Conservation (phyloP, 352 stramenopile species). For the Globisporangium sylvaticum region DNA sequence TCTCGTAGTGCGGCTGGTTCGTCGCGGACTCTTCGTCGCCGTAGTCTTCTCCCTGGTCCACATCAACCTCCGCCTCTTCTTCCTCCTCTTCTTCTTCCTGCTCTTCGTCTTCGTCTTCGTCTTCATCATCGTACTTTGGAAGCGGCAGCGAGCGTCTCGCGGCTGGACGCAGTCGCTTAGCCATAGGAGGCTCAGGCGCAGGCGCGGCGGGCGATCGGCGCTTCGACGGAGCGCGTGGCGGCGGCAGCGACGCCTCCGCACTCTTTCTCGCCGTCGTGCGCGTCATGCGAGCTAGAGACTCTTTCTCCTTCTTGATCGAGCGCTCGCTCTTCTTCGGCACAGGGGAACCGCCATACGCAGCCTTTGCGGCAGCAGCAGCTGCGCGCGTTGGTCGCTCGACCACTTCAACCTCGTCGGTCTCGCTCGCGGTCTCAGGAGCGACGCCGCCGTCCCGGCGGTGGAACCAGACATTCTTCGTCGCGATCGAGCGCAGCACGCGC, state of each 20-base stretch:
- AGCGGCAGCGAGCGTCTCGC: constrained; percentile 13
- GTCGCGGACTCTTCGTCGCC: constrained; percentile 21
- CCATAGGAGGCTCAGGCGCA: background rate
- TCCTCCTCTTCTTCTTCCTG: constrained; percentile 18
- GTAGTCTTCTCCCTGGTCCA: constrained; percentile 19
- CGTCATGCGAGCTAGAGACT: background rate
- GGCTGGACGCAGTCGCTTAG: constrained; percentile 11
- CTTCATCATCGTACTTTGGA: constrained; percentile 11
- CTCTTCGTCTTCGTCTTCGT: constrained; percentile 5
- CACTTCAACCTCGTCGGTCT: constrained; percentile 7
- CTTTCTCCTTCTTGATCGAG: constrained; percentile 3
- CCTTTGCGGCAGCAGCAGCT: background rate
- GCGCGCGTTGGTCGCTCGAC: background rate
- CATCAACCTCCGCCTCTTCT: constrained; percentile 6
- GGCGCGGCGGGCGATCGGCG: constrained; percentile 6
- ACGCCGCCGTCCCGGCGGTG: constrained; percentile 16
- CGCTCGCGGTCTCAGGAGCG: background rate
- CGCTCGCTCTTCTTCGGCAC: constrained; percentile 11
- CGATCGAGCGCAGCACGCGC: constrained; percentile 45
- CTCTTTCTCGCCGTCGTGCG: constrained; percentile 6
- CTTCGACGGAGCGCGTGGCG: constrained; percentile 6
- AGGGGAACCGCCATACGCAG: background rate
- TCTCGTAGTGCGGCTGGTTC: constrained; percentile 34
- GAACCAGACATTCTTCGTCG: constrained; percentile 69
- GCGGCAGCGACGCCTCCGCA: background rate